Evolutionary conservation across 495 filamentous ascomycete species (phyloP), one percentile per base, ranked within the genome.

Genomic region (Xylaria cubensis): DNA sequence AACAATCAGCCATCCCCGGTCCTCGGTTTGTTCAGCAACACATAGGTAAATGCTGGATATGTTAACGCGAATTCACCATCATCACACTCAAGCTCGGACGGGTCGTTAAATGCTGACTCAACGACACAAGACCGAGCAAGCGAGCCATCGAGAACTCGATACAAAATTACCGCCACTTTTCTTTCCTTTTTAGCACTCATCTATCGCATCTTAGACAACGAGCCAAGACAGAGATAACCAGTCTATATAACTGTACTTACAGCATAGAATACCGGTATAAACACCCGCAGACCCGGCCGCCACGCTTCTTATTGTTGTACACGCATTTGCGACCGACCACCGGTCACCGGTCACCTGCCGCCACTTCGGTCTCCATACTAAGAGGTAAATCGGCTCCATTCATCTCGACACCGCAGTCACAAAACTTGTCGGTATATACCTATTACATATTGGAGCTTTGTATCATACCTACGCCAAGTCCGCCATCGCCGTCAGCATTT

Each of bases 381-480:
- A 56, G 44, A 59, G 36, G 34, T 55, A 67, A 44, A 12, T 26
- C 50, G n/a, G 65, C 46, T 67, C n/a, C 65, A 46, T 58, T 53
- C 66, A 58, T 59, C 66, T 69, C 53, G 34, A 56, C 36, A 41
- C 41, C 66, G 66, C 66, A 69, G 53, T 69, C 41, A 68, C 26
- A 58, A 56, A 12, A 51, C 66, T 48, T 59, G 41, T 36, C 67
- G 55, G 32, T 17, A 56, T 29, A 56, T 53, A n/a, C n/a, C n/a
- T n/a, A 36, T 66, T 66, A 4, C 50, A 36, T 53, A 44, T n/a
- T 56, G 29, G 12, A 44, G 17, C 15, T 55, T 36, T 26, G 4
- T 58, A 41, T 4, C 26, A 10, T 56, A 39, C 39, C n/a, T 46
- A n/a, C 19, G 9, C 65, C 19, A n/a, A 58, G 44, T 26, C 46